Conservation (phyloP, 495 filamentous ascomycete genomes). For the Filosporella fistucella region DNA sequence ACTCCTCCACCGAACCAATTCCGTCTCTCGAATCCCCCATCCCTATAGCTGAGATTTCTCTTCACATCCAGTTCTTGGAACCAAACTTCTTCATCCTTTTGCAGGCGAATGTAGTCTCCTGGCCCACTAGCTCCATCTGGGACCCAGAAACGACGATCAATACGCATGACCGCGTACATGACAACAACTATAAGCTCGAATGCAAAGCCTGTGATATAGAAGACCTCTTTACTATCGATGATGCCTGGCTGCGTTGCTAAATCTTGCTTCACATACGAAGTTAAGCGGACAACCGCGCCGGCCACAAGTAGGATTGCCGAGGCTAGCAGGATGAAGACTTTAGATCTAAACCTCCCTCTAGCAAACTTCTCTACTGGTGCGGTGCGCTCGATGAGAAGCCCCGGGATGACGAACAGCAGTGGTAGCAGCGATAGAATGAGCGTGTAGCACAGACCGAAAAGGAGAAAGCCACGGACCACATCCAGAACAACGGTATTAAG, state of each 20-base stretch:
- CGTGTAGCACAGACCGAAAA: not conserved
- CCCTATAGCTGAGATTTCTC: too few relatives aligned
- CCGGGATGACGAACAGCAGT: not conserved
- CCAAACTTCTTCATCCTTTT: too few relatives aligned
- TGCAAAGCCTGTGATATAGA: not conserved
- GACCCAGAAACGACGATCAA: not conserved
- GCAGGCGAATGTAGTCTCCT: not conserved
- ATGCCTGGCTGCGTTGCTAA: not conserved
- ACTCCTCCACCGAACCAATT: too few relatives aligned
- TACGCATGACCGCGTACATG: not conserved
- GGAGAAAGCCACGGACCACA: not conserved
- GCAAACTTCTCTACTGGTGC: not conserved
- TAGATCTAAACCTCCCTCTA: not conserved
- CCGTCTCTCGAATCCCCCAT: too few relatives aligned
- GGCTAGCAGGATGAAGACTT: not conserved
- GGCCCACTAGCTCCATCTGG: not conserved
- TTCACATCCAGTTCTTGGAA: too few relatives aligned
- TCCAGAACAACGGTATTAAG: conserved; percentile 37
- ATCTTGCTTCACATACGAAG: not conserved
- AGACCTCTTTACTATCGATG: not conserved
- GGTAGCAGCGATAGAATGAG: not conserved
- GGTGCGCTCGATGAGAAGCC: not conserved
- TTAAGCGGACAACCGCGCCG: not conserved
- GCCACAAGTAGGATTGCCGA: not conserved
- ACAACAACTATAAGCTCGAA: not conserved